Evolutionary conservation across 495 filamentous ascomycete genomes (phyloP).

Genomic region (Hypoxylon perforatum): DNA sequence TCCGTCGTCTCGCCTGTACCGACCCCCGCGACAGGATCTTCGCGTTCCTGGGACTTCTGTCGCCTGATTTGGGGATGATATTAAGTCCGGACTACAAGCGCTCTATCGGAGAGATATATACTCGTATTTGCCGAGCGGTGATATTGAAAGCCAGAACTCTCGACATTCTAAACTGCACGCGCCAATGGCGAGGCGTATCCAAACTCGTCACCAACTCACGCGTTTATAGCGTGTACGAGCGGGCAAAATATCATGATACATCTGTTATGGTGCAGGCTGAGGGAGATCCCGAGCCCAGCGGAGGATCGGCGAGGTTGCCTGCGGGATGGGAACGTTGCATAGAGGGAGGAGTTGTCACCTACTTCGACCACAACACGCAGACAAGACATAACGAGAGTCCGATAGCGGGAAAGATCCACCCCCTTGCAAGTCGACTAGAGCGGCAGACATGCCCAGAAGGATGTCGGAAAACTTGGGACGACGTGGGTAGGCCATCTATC

Average conservation of each 20-base stretch:
- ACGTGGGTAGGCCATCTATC: neutral
- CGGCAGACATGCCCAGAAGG: neutral
- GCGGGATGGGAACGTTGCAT: neutral
- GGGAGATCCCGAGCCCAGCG: neutral
- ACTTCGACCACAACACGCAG: neutral
- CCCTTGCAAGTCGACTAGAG: neutral
- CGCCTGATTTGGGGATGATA: neutral
- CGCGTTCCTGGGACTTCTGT: neutral
- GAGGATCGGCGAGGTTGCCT: neutral
- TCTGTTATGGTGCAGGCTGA: neutral
- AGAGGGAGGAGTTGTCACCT: neutral
- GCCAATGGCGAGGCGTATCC: neutral
- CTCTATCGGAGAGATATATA: neutral
- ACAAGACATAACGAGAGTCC: neutral
- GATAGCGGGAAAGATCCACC: neutral
- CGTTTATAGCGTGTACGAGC: neutral
- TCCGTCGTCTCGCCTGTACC: neutral
- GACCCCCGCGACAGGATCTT: neutral
- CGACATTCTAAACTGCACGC: neutral
- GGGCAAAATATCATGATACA: neutral
- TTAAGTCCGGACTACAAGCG: neutral
- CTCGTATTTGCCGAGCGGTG: neutral
- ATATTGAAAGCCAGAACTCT: neutral
- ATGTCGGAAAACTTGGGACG: neutral
- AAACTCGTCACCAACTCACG: neutral